Percentiles rank a stretch among this genome's conserved stretches.
phyloP scores from a whole-genome alignment of 2,329 filamentous ascomycete species.

The Alternaria gaisen region DNA sequence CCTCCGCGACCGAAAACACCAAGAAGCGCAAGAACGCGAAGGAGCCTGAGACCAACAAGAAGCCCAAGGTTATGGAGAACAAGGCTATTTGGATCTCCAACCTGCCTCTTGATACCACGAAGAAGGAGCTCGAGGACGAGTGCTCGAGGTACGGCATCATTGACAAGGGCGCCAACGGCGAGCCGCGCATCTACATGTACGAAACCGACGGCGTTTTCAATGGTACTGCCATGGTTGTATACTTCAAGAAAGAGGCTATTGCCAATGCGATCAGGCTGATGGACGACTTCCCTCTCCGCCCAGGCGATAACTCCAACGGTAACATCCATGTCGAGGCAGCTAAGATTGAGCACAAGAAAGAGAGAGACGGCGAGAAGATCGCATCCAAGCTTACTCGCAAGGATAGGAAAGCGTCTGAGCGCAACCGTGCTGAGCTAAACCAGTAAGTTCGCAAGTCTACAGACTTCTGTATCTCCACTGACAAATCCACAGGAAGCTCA shows the following conservation, averaged over 20 bases:
- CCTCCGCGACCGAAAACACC: conserved; percentile 6
- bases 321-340: conserved; percentile 82
- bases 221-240: conserved; percentile 90
- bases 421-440: conserved; percentile 88
- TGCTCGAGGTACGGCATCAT: conserved; percentile 94
- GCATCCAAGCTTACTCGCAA: conserved; percentile 64
- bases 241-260: conserved; percentile 95
- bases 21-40: conserved; percentile 40
- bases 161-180: conserved; percentile 89
- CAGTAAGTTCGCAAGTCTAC: conserved; percentile 51
- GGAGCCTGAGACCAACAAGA: conserved; percentile 34
- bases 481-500: conserved; percentile 71
- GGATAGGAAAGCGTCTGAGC: conserved; percentile 89
- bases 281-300: conserved; percentile 83
- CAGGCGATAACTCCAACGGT: conserved; percentile 58
- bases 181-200: conserved; percentile 93
- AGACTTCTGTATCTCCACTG: conserved; percentile 6
- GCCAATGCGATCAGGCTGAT: conserved; percentile 81
- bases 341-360: conserved; percentile 91
- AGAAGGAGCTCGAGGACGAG: conserved; percentile 80
- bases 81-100: conserved; percentile 93
- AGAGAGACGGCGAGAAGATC: conserved; percentile 67
- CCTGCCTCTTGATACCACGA: conserved; percentile 79
- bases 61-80: conserved; percentile 65
- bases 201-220: conserved; percentile 87